These are phyloP conservation scores for Malus sieversii DNA, from an alignment of 306 rosid genomes.

Conservation along the genomic window DNA sequence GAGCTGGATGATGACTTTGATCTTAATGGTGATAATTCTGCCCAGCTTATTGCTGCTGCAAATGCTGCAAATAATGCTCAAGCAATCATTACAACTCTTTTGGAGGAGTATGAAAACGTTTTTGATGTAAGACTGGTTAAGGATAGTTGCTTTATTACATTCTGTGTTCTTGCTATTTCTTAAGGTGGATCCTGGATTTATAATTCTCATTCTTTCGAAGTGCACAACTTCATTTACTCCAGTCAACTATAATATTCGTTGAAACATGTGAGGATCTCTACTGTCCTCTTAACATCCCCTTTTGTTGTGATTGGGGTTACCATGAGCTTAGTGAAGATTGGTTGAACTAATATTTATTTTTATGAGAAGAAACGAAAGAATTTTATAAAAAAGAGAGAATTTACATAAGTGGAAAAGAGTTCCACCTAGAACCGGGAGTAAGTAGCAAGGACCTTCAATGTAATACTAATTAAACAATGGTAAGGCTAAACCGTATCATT, in stretches of 20 bases:
- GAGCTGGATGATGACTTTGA: constrained; percentile 95
- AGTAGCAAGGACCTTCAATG: too few species aligned
- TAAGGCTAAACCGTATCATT: too few species aligned
- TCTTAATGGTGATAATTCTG: constrained; percentile 78
- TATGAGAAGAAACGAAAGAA: too few species aligned
- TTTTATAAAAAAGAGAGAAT: too few species aligned
- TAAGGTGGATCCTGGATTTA: not conserved
- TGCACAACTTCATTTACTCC: not conserved
- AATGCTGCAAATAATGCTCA: constrained; percentile 98
- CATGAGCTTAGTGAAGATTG: not conserved
- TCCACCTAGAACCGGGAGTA: too few species aligned
- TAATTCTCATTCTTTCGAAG: not conserved
- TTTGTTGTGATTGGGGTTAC: not conserved
- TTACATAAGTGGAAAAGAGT: too few species aligned
- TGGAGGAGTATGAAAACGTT: constrained; percentile 89
- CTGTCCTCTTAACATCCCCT: not conserved
- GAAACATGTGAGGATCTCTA: not conserved
- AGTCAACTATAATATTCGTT: not conserved
- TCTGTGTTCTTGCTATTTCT: constrained; percentile 13
- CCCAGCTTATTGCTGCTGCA: constrained; percentile 98
- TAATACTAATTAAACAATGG: too few species aligned
- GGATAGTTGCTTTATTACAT: constrained; percentile 12
- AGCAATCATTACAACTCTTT: constrained; percentile 75
- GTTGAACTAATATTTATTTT: not conserved
- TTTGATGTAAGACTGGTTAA: constrained; percentile 63